Base-by-base conservation (phyloP, 805 yeast genomes). In the Sungouiozyma ichnusensis region DNA sequence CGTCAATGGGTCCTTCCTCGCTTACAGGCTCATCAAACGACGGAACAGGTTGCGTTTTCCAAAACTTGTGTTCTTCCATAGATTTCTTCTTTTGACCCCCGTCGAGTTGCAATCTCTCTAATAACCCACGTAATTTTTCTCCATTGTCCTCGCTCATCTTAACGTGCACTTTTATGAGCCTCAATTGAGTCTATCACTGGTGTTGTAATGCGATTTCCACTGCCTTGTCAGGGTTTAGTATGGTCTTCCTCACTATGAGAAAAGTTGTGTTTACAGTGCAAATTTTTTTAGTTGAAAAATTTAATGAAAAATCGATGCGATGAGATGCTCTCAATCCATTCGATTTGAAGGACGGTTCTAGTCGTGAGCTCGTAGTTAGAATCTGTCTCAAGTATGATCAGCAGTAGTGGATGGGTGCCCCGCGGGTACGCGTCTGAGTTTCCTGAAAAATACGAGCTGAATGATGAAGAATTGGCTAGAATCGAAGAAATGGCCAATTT, bases 21-120 rank as follows among this genome's bases (percentile, higher is more conserved):
- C 65, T 70, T 36, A 81, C 69, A 36, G 67, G 60, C 54, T 81
- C 92, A 57, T 84, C 84, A 48, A 88, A 77, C 24, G 69, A 70
- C 7, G 87, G 74, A 16, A 92, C 97, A 0, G 98, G 98, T 65
- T 92, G 98, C 2, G 98, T 92, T 56, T 83, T 85, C 98, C 98
- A 92, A 65, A 92, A 92, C 66, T 84, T 85, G 68, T 88, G 85
- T 57, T 88, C 94, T 40, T 83, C 78, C 84, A 87, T 86, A 17
- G 79, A 74, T 48, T 79, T 81, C 48, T 71, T 70, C 0, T 58
- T 33, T 6, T 27, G 33, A 31, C 77, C 77, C 44, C 58, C 50
- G 36, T 54, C 49, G 33, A 60, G 35, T 18, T 58, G 52, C 9
- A 68, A 53, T 39, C 59, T 50, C 48, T 63, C 58, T 48, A 84